These are phyloP conservation scores for Ophiocordyceps camponoti-rufipedis DNA, from an alignment of 2,329 filamentous ascomycete species.

Conservation along the genomic window DNA sequence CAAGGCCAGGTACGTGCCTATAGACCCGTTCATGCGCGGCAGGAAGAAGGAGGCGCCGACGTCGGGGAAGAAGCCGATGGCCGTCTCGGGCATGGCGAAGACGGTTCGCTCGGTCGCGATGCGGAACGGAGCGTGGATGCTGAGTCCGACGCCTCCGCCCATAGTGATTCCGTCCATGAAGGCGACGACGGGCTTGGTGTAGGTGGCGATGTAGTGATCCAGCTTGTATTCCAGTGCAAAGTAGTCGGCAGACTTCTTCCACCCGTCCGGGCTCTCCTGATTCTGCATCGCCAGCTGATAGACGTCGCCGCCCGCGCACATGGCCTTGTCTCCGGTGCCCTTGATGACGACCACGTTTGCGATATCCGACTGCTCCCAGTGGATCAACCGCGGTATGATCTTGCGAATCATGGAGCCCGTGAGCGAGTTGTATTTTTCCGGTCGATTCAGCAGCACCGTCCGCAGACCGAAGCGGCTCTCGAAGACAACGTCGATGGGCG, in stretches of 20 bases:
- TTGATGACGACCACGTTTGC: conserved; percentile 88
- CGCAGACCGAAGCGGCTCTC: conserved; percentile 75
- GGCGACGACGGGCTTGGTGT: conserved; percentile 79
- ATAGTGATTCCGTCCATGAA: conserved; percentile 98
- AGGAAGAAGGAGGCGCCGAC: conserved; percentile 95
- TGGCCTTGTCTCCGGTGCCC: conserved; percentile 65
- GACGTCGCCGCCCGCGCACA: conserved; percentile 92
- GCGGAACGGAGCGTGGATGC: conserved; percentile 84
- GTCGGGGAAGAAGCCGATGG: conserved; percentile 96
- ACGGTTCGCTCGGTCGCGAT: conserved; percentile 91
- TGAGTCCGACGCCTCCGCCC: conserved; percentile 90
- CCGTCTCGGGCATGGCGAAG: conserved; percentile 98
- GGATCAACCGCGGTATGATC: conserved; percentile 72
- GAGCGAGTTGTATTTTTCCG: conserved; percentile 78
- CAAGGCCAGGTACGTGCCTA: conserved; percentile 85
- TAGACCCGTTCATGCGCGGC: conserved; percentile 65
- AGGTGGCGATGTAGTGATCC: conserved; percentile 88
- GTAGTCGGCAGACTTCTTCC: conserved; percentile 62
- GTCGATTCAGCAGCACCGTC: conserved; percentile 85
- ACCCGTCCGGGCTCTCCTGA: conserved; percentile 45
- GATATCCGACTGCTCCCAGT: conserved; percentile 91
- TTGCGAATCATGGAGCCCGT: conserved; percentile 91
- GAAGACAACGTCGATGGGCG: conserved; percentile 85
- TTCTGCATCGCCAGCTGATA: conserved; percentile 60
- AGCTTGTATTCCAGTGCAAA: conserved; percentile 93